Conservation (phyloP, 768 basidiomycete species). For the Suillus plorans region DNA sequence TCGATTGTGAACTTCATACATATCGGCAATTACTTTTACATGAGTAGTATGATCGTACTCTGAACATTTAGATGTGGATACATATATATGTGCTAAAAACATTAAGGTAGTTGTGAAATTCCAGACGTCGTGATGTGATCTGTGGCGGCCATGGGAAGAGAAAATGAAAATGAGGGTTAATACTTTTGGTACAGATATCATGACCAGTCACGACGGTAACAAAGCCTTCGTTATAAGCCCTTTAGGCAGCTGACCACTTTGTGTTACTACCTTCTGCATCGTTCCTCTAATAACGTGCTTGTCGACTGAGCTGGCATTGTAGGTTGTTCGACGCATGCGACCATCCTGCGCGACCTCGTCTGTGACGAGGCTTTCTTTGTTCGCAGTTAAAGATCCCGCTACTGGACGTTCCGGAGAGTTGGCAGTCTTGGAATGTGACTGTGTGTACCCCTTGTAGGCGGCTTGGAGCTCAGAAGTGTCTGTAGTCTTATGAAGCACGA, state of each 20-base stretch:
- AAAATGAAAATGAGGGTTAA: conserved; percentile 9
- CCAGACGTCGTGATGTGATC: neutral
- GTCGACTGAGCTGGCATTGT: conserved; percentile 41
- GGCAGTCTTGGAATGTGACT: neutral
- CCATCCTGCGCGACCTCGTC: conserved; percentile 37
- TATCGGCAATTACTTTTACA: conserved; percentile 12
- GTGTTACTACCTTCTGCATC: conserved; percentile 50
- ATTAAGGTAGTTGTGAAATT: neutral
- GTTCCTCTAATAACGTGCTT: conserved; percentile 53
- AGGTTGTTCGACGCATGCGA: conserved; percentile 41
- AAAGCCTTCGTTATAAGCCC: conserved; percentile 16
- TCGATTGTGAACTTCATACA: conserved; percentile 3
- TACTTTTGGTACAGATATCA: conserved; percentile 15
- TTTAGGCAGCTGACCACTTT: conserved; percentile 15
- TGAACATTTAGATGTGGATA: conserved; percentile 9
- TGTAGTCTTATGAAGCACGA: conserved; percentile 11
- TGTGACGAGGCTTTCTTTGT: conserved; percentile 39
- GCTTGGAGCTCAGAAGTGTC: conserved; percentile 24
- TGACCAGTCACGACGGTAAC: conserved; percentile 2
- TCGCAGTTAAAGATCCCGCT: conserved; percentile 29
- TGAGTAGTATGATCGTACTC: conserved; percentile 16
- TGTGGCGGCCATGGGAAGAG: conserved; percentile 1
- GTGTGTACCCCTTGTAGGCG: conserved; percentile 14
- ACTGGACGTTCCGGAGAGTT: conserved; percentile 26
- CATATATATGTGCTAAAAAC: conserved; percentile 11